Evolutionary conservation across 1,284 basidiomycete species (phyloP), one percentile per base, ranked within the genome.

Genomic region (Trichosporon coremiiforme): DNA sequence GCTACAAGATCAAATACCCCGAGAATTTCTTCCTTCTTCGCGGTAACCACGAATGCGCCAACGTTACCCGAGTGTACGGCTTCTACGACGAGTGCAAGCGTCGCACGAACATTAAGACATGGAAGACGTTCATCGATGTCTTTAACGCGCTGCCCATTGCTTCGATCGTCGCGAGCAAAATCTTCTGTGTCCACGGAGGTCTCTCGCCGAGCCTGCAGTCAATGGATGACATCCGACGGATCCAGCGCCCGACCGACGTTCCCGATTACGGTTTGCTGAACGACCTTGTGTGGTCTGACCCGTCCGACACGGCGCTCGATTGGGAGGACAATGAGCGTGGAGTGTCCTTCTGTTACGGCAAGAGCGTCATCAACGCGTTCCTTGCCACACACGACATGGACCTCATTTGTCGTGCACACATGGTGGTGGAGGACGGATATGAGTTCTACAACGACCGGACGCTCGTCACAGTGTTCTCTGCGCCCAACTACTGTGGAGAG

Each of bases 1-100:
- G 95, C 84, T 99, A 99, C 89, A 99, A 99, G 87, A 93, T 98
- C 86, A 99, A 99, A 85, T 99, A 96, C 84, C 97, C 97, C 2
- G 97, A 99, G 86, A 99, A 99, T 86, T 99, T 99, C 86, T 99
- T 99, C 87, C 86, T 99, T 36, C 86, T 99, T 64, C 89, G 97
- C 76, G 97, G 97, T 64, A 99, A 99, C 84, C 97, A 99, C 85
- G 97, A 99, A 85, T 99, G 97, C 81, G 97, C 97, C 62, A 98
- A 98, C 80, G 95, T 99, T 69, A 99, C 96, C 66, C 88, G 97
- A 89, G 96, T 99, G 33, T 99, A 99, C 81, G 96, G 96, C 53
- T 99, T 99, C 85, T 99, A 99, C 84, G 96, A 99, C 85, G 96
- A 99, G 86, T 99, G 97, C 88, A 99, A 99, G 86, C 90, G 97